Percentiles rank a stretch among this genome's conserved stretches.
Conservation (phyloP, 345 rosid species). For the Leavenworthia alabamica region DNA sequence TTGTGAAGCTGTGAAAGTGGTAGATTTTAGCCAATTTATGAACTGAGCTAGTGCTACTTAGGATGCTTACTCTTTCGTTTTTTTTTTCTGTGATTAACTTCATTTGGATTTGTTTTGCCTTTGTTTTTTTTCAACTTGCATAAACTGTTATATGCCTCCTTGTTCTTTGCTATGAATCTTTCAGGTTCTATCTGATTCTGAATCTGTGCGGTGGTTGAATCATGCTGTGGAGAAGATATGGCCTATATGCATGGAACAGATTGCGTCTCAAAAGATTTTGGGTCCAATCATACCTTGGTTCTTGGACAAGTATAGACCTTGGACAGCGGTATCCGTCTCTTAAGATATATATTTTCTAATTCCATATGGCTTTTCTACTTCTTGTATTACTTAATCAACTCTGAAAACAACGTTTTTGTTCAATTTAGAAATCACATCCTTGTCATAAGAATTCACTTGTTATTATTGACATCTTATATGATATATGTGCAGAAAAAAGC, state of each 20-base stretch:
- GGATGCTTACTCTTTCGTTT: background rate
- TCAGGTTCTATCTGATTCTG: constrained; percentile 77
- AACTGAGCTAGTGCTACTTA: background rate
- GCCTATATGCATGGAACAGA: constrained; percentile 92
- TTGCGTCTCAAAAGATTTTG: constrained; percentile 76
- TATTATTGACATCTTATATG: constrained; percentile 10
- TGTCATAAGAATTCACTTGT: background rate
- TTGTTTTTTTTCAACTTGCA: background rate
- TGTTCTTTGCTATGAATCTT: background rate
- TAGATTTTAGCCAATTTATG: background rate
- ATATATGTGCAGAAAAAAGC: constrained; percentile 63
- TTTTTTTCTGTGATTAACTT: background rate
- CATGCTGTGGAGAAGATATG: constrained; percentile 83
- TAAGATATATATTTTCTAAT: background rate
- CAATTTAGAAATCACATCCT: background rate
- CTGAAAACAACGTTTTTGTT: background rate
- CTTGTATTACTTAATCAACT: background rate
- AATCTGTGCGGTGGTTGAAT: constrained; percentile 90
- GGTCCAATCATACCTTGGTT: constrained; percentile 97
- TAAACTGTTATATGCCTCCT: background rate
- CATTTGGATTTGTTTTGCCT: background rate
- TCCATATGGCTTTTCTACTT: background rate
- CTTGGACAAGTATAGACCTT: constrained; percentile 90
- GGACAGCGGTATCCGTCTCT: constrained; percentile 71
- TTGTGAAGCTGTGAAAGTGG: background rate